Percentiles rank a stretch among this genome's conserved stretches.
These are phyloP conservation scores for Geoglossum glabrum DNA, from an alignment of 495 filamentous ascomycete species.

Conservation along the genomic window DNA sequence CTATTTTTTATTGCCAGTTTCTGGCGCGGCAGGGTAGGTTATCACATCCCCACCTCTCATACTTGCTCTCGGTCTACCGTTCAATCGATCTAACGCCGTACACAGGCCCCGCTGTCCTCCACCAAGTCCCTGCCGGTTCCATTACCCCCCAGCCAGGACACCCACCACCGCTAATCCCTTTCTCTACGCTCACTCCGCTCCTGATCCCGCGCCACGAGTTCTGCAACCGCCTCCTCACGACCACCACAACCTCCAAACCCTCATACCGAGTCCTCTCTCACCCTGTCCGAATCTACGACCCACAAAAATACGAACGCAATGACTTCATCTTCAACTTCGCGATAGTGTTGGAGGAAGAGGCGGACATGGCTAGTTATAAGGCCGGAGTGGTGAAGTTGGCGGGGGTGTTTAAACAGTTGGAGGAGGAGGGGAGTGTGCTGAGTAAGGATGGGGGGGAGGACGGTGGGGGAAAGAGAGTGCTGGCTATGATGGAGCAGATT, in stretches of 20 bases:
- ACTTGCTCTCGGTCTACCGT: too few relatives aligned
- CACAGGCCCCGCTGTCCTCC: conserved; percentile 60
- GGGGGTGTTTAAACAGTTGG: conserved; percentile 64
- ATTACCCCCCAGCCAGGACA: conserved; percentile 40
- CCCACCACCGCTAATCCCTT: conserved; percentile 52
- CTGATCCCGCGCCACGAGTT: conserved; percentile 86
- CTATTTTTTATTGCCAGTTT: conserved; percentile 90
- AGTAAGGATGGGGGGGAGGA: conserved; percentile 16
- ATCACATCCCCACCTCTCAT: background rate
- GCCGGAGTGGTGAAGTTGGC: conserved; percentile 72
- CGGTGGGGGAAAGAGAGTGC: conserved; percentile 39
- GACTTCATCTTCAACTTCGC: conserved; percentile 98
- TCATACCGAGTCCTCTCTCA: conserved; percentile 70
- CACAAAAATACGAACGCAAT: conserved; percentile 48
- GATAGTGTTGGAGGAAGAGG: conserved; percentile 56
- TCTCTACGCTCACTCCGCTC: conserved; percentile 64
- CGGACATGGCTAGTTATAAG: conserved; percentile 48
- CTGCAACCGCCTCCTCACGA: conserved; percentile 68
- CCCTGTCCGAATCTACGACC: conserved; percentile 59
- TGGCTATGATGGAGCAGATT: conserved; percentile 71
- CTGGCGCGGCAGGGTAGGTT: conserved; percentile 63
- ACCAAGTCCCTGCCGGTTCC: conserved; percentile 51
- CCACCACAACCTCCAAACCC: conserved; percentile 50
- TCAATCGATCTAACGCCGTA: conserved; percentile 2
- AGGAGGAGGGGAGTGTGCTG: conserved; percentile 67